Evolutionary conservation across 2,329 filamentous ascomycete genomes (phyloP), one percentile per base, ranked within the genome.

Genomic region (Pseudopithomyces maydicus): DNA sequence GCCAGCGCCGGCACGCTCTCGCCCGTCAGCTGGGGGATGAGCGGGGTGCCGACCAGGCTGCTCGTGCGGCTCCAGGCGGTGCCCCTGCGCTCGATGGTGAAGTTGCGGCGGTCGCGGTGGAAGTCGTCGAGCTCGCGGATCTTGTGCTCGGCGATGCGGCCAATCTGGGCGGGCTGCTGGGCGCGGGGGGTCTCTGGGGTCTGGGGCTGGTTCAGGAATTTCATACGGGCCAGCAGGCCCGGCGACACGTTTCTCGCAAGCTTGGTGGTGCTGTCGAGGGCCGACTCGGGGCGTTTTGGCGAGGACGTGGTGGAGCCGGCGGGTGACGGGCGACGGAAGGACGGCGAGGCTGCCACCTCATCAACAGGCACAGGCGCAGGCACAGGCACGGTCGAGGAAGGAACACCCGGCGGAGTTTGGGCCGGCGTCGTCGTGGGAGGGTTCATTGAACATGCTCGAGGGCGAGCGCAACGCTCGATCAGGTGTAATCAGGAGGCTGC

Each of bases 41-140:
- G 65, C 41, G 70, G 68, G 50, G 66, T 56, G 46, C 61, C 64
- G 45, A 56, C 56, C 54, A 67, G 67, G 56, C 68, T 69, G 73
- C 85, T 86, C 79, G 58, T 59, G 73, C 86, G 87, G 79, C 85
- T 90, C 89, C 89, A 92, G 66, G 88, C 84, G 70, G 87, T 86
- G 71, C 89, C 89, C 68, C 88, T 84, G 71, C 88, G 83, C 74
- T 88, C 82, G 67, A 90, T 79, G 63, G 78, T 79, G 62, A 80
- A 79, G 62, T 78, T 80, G 70, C 81, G 68, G 57, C 80, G 68
- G 57, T 85, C 83, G 63, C 84, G 65, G 71, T 90, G 87, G 57
- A 85, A 84, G 64, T 85, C 80, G 78, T 92, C 89, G 67, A 92
- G 83, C 68, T 87, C 82, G 64, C 86, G 84, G 56, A 92, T 81